Percentiles rank a stretch among this genome's conserved stretches.
These are phyloP conservation scores for Colletotrichum sp. DNA, from an alignment of 2,329 filamentous ascomycete genomes.

Conservation along the genomic window DNA sequence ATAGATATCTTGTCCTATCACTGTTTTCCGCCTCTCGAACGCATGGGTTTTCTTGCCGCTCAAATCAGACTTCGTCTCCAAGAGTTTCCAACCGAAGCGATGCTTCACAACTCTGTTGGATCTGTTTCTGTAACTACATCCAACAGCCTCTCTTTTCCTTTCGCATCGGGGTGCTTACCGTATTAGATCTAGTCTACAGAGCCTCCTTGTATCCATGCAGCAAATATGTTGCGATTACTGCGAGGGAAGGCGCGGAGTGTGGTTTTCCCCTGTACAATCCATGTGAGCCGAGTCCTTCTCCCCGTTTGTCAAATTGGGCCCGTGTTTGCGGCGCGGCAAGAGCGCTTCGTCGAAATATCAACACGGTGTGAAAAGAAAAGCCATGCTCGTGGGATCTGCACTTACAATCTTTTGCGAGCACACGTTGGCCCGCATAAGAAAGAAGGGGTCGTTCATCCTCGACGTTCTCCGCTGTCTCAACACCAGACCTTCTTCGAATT, in stretches of 20 bases:
- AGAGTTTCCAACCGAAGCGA: background rate
- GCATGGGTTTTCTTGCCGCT: background rate
- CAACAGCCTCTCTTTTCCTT: background rate
- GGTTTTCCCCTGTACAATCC: rapidly evolving
- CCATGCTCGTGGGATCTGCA: background rate
- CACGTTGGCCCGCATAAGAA: background rate
- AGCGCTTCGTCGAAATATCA: background rate
- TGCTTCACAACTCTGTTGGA: background rate
- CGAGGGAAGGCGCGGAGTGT: background rate
- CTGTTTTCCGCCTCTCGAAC: background rate
- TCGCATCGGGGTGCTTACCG: background rate
- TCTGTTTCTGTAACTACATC: background rate
- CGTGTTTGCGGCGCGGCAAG: background rate
- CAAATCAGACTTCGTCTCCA: background rate
- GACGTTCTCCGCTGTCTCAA: background rate
- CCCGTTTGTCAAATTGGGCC: rapidly evolving
- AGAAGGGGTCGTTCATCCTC: background rate
- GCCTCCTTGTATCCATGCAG: background rate
- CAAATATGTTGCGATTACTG: background rate
- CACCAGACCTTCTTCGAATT: background rate
- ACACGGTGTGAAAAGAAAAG: rapidly evolving
- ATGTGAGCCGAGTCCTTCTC: background rate
- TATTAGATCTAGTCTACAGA: background rate
- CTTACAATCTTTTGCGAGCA: background rate
- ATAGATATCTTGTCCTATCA: background rate